These are phyloP conservation scores for Penicillium fimorum DNA, from an alignment of 495 filamentous ascomycete genomes.

Conservation along the genomic window DNA sequence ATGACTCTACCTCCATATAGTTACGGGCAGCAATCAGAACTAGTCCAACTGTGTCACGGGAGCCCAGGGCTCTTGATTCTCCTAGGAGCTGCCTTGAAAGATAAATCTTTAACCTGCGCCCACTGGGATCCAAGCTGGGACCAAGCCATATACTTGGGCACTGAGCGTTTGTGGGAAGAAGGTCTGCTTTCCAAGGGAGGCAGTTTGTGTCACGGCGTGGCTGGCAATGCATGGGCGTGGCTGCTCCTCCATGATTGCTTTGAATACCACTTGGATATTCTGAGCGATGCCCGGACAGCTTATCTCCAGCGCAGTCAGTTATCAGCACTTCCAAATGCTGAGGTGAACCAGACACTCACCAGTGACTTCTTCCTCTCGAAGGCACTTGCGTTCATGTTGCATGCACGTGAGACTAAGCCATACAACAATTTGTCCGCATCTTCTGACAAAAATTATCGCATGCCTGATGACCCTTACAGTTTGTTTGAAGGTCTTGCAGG, in stretches of 20 bases:
- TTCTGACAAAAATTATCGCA: conserved; percentile 35
- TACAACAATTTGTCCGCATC: conserved; percentile 26
- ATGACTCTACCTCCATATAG: conserved; percentile 30
- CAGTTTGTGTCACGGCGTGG: conserved; percentile 47
- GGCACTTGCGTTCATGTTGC: conserved; percentile 41
- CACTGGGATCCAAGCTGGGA: conserved; percentile 47
- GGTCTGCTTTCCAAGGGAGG: conserved; percentile 49
- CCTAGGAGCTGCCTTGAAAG: conserved; percentile 34
- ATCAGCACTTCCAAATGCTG: neutral
- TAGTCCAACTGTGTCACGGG: conserved; percentile 51
- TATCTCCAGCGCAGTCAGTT: conserved; percentile 20
- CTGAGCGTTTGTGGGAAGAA: conserved; percentile 48
- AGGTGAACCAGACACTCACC: conserved; percentile 19
- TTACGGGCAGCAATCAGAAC: conserved; percentile 21
- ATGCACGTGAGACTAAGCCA: conserved; percentile 42
- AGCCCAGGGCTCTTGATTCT: conserved; percentile 42
- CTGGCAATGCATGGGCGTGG: conserved; percentile 46
- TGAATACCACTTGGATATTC: conserved; percentile 25
- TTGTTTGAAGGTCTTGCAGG: conserved; percentile 48
- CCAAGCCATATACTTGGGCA: conserved; percentile 32
- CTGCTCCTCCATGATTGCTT: conserved; percentile 38
- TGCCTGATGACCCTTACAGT: conserved; percentile 45
- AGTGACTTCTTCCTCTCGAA: conserved; percentile 45
- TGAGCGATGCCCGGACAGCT: conserved; percentile 24
- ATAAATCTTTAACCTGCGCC: conserved; percentile 20